Evolutionary conservation across 345 rosid genomes (phyloP).

Genomic region (Laguncularia racemosa): DNA sequence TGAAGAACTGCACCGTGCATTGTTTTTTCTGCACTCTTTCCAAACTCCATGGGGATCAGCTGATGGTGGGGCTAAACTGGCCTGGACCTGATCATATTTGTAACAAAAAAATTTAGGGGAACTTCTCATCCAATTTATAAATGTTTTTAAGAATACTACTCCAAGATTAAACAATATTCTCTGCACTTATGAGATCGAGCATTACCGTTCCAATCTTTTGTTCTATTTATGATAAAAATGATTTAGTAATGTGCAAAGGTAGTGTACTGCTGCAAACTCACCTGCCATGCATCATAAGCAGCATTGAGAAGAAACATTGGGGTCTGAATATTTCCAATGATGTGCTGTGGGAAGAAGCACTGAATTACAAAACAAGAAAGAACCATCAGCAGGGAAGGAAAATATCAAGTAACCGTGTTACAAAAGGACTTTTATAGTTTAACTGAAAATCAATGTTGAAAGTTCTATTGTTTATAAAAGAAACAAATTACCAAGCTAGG

Average conservation of each 20-base stretch:
- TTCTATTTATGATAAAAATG: background rate
- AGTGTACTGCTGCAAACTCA: constrained; percentile 2
- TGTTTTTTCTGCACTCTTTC: constrained; percentile 38
- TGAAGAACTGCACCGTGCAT: constrained; percentile 21
- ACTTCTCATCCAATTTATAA: too few species aligned
- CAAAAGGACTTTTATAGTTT: background rate
- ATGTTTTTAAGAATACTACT: background rate
- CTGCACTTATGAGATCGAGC: too few species aligned
- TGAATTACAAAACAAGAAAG: constrained; percentile 11
- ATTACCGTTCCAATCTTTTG: background rate
- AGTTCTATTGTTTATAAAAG: background rate
- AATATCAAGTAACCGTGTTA: background rate
- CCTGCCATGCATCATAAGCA: constrained; percentile 63
- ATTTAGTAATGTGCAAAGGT: background rate
- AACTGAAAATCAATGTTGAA: background rate
- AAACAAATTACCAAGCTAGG: constrained; percentile 31
- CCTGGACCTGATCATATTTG: constrained; percentile 30
- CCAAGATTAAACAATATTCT: too few species aligned
- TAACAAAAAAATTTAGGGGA: background rate
- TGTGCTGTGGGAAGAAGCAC: constrained; percentile 56
- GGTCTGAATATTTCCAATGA: constrained; percentile 27
- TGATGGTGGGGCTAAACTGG: constrained; percentile 43
- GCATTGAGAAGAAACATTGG: constrained; percentile 43
- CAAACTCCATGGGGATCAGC: constrained; percentile 45
- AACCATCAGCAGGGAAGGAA: background rate